A percentile compares a stretch with the other conserved stretches of the same genome.
phyloP scores from a whole-genome alignment of 805 yeast genomes.

The Peterozyma xylosa region DNA sequence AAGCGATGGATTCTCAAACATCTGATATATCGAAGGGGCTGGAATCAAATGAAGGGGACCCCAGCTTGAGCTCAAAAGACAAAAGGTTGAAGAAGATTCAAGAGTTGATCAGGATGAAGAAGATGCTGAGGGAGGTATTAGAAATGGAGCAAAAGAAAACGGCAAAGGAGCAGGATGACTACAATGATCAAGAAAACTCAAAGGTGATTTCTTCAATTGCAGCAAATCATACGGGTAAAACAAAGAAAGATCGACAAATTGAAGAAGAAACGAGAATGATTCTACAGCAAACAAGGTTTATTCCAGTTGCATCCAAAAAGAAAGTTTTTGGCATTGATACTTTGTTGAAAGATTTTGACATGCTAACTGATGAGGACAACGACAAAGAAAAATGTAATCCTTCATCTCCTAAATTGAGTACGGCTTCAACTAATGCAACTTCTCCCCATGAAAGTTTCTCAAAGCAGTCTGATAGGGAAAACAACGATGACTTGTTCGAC shows the following conservation, averaged over 20 bases:
- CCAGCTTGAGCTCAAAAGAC: constrained; percentile 7
- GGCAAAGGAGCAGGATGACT: constrained; percentile 2
- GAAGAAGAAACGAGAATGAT: constrained; percentile 12
- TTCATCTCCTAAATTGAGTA: constrained; percentile 5
- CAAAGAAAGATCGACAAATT: constrained; percentile 5
- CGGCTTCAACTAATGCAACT: constrained; percentile 12
- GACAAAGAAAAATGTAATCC: constrained; percentile 9
- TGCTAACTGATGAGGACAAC: neutral
- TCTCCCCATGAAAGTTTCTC: constrained; percentile 11
- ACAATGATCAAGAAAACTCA: constrained; percentile 5
- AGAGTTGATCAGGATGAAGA: constrained; percentile 17
- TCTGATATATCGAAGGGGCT: too few species aligned
- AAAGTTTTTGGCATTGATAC: constrained; percentile 16
- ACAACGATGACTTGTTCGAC: constrained; percentile 11
- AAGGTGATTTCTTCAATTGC: constrained; percentile 5
- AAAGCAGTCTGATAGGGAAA: constrained; percentile 10
- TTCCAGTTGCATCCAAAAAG: constrained; percentile 1
- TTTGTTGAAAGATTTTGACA: constrained; percentile 11
- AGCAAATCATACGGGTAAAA: constrained; percentile 5
- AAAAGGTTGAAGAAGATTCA: constrained; percentile 20
- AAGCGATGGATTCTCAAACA: too few species aligned
- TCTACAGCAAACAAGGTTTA: constrained; percentile 2
- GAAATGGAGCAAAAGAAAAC: constrained; percentile 7
- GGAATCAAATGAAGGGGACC: too few species aligned
- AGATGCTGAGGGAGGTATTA: constrained; percentile 11